Base-by-base conservation (phyloP, 495 filamentous ascomycete genomes). In the Podospora fimiseda region DNA sequence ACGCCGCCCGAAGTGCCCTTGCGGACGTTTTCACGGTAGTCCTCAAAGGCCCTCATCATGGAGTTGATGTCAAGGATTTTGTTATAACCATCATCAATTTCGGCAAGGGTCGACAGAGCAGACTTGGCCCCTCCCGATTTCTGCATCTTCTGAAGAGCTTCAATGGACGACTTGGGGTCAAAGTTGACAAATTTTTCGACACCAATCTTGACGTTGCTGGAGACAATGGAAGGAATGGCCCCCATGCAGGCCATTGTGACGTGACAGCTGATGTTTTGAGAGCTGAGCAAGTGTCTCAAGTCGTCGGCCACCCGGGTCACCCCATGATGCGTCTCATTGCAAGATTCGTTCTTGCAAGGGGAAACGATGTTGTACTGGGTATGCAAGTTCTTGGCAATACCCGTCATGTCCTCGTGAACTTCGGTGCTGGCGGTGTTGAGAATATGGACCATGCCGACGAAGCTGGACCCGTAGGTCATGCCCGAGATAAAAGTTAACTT, bases 1-100 rank as follows among this genome's bases (percentile, higher is more conserved):
- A 48, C 27, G n/a, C n/a, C n/a, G 7, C 45, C 45, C 21, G 45
- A 18, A n/a, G 33, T 37, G 33, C 33, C 33, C 33, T 37, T 14
- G 33, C 8, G 8, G 33, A 16, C 27, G 22, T 30, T 36, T 24
- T 48, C 36, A 4, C 27, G 19, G 20, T 48, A 48, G 24, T 48
- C 45, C 1, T 48, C 45, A 9, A 48, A 23, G 13, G 45, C 45
- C 3, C 22, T 48, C 45, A 48, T 48, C 45, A 48, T 5, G 3
- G 45, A 48, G 45, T 48, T 48, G 21, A 48, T 33, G 3, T 48
- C 45, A 9, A 48, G 22, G 19, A 48, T 15, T 24, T 48, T 48
- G 24, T 48, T 48, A 7, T 18, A 3, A 9, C 19, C 45, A 18
- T 1, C 45, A 18, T 48, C 45, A 8, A 48, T 48, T 4, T 27